Evolutionary conservation across 306 rosid species (phyloP).

Genomic region (Acacia crassicarpa): DNA sequence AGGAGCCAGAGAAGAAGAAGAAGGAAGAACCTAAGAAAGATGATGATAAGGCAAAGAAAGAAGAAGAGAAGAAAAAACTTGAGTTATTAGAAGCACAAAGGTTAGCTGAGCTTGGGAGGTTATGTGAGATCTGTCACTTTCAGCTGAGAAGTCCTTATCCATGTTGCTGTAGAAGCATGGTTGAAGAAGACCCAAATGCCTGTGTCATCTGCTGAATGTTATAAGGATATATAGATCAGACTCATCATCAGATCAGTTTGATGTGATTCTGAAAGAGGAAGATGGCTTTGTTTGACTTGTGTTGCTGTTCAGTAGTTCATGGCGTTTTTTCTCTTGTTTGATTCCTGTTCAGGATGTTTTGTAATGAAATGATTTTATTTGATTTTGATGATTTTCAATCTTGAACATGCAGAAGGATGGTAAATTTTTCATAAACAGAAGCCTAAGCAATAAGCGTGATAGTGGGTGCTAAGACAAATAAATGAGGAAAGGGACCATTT

Average conservation of each 20-base stretch:
- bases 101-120: neutral
- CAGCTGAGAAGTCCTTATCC: neutral
- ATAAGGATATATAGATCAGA: neutral
- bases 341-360: neutral
- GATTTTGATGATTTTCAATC: neutral
- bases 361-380: neutral
- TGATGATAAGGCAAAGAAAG: neutral
- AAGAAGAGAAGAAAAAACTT: neutral
- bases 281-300: neutral
- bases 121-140: neutral
- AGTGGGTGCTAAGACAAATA: neutral
- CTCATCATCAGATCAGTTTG: neutral
- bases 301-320: neutral
- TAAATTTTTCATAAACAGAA: too few species aligned
- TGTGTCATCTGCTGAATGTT: neutral
- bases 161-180: neutral
- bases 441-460: neutral
- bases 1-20: conserved; percentile 44
- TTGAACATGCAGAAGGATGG: neutral
- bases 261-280: neutral
- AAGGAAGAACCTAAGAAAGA: conserved; percentile 11
- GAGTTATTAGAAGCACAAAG: neutral
- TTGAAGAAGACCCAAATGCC: neutral
- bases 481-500: neutral
- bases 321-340: neutral